Percentiles rank a stretch among this genome's conserved stretches.
Evolutionary conservation across 148 eudicot genomes (phyloP).

Genomic region (Vaccinium myrtillus): DNA sequence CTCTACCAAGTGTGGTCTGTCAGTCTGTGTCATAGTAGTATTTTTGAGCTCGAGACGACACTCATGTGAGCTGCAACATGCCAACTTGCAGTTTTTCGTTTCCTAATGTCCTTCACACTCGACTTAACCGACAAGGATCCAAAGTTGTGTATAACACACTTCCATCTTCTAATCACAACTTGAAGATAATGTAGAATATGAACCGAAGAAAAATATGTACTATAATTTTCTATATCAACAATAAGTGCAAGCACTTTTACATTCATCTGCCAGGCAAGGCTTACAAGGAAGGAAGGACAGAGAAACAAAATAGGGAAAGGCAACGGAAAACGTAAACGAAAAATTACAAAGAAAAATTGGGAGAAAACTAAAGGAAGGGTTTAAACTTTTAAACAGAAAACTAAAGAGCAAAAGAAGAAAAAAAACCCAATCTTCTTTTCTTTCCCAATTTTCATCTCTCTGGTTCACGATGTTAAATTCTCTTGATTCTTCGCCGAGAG

Average conservation of each 20-base stretch:
- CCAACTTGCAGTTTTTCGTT: too few relatives aligned
- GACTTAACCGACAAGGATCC: background rate
- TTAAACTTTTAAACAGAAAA: slow-evolving; percentile 18
- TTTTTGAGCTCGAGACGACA: too few relatives aligned
- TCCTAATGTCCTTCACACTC: too few relatives aligned
- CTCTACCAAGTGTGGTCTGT: too few relatives aligned
- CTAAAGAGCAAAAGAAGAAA: background rate
- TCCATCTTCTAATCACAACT: background rate
- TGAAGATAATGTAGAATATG: background rate
- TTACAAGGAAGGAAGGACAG: background rate
- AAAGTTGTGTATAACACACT: slow-evolving; percentile 14
- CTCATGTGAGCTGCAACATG: too few relatives aligned
- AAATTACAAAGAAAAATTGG: background rate
- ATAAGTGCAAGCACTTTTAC: slow-evolving; percentile 18
- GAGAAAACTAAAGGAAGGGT: background rate
- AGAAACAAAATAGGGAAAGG: background rate
- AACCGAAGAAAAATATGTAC: background rate
- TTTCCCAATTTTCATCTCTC: background rate
- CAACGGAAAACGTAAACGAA: background rate
- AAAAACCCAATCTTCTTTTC: background rate
- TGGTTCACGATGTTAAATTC: slow-evolving; percentile 29
- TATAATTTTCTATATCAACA: slow-evolving; percentile 18
- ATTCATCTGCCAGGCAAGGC: slow-evolving; percentile 1
- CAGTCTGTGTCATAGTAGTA: too few relatives aligned
- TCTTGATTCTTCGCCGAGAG: slow-evolving; percentile 61